A percentile compares a stretch with the other conserved stretches of the same genome.
Conservation (phyloP, 257 asterid species). For the Penstemon barbatus region DNA sequence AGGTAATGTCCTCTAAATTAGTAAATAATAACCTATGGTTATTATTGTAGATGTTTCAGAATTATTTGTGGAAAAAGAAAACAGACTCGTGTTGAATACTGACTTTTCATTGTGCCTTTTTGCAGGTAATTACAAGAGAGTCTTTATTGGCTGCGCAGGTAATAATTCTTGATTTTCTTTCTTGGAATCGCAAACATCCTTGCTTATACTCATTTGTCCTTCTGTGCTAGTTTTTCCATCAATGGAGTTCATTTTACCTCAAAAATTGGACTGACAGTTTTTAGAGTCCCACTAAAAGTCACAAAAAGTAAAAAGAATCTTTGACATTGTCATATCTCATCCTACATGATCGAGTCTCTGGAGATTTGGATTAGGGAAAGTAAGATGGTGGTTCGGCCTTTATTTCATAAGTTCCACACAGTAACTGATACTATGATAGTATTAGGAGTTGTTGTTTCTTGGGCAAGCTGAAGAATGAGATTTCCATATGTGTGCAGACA, state of each 20-base stretch:
- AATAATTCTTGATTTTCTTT: conserved; percentile 13
- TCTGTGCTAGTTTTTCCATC: too few relatives aligned
- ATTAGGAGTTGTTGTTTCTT: background rate
- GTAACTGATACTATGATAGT: background rate
- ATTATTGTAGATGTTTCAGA: too few relatives aligned
- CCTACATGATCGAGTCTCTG: background rate
- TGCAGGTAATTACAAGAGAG: conserved; percentile 77
- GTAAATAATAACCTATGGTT: too few relatives aligned
- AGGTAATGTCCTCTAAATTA: background rate
- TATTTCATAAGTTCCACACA: too few relatives aligned
- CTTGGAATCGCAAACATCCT: background rate
- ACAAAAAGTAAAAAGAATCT: background rate
- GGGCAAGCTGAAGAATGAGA: background rate
- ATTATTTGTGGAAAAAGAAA: too few relatives aligned
- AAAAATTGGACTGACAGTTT: background rate
- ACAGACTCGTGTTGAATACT: background rate
- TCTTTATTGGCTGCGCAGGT: conserved; percentile 94
- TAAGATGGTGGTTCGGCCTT: background rate
- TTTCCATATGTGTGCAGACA: conserved; percentile 43
- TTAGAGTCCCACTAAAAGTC: background rate
- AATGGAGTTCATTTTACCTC: background rate
- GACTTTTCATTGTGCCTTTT: conserved; percentile 25
- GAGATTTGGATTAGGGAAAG: background rate
- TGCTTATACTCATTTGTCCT: too few relatives aligned
- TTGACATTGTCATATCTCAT: background rate